These are phyloP conservation scores for Umbelopsis sp. DNA, from an alignment of 371 early-diverging fungal genomes.

Conservation along the genomic window DNA sequence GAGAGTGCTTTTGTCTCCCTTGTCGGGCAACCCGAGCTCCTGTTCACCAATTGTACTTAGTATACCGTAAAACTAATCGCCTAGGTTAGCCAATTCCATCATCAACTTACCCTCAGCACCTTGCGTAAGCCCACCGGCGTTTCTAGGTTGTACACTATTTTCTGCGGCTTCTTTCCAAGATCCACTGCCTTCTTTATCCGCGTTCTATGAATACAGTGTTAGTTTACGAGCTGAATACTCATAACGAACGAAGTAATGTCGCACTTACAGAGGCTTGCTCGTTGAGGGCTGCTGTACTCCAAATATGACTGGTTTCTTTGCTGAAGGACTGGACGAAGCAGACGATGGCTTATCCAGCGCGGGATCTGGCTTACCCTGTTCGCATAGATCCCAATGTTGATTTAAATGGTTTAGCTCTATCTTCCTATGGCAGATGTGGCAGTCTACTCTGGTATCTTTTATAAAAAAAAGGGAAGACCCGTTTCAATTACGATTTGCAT, in stretches of 20 bases:
- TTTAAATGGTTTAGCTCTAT: conserved; percentile 26
- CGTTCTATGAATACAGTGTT: not conserved
- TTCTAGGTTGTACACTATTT: conserved; percentile 14
- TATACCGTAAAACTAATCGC: not conserved
- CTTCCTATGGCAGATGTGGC: conserved; percentile 25
- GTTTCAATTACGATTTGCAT: not conserved
- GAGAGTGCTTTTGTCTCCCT: conserved; percentile 25
- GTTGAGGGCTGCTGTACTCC: not conserved
- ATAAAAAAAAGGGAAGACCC: too few relatives aligned
- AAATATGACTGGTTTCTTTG: not conserved
- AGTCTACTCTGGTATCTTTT: conserved; percentile 18
- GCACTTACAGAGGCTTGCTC: not conserved
- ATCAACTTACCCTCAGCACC: not conserved
- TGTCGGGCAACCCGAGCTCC: conserved; percentile 27
- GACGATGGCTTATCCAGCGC: not conserved
- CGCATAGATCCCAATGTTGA: conserved; percentile 28
- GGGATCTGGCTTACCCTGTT: conserved; percentile 24
- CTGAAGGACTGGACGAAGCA: not conserved
- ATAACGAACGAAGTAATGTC: not conserved
- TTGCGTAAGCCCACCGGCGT: not conserved
- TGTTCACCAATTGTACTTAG: not conserved
- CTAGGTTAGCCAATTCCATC: conserved; percentile 13
- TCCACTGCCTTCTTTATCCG: not conserved
- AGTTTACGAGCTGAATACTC: not conserved
- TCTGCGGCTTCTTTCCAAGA: conserved; percentile 3